A percentile compares a stretch with the other conserved stretches of the same genome.
phyloP scores from a whole-genome alignment of 805 yeast genomes.

The Kluyveromyces wickerhamii region DNA sequence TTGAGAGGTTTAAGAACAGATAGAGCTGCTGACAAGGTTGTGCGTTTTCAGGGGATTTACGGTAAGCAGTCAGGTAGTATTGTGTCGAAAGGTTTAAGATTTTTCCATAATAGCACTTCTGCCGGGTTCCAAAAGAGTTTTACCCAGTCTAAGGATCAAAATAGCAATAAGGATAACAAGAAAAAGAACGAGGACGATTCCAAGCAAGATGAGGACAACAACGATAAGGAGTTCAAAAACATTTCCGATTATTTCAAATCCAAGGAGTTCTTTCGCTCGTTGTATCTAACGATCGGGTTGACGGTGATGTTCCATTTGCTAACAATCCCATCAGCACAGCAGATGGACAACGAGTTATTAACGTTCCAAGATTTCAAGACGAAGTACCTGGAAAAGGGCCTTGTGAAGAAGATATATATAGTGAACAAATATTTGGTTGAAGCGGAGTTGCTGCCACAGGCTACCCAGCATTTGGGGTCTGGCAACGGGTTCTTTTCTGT shows the following conservation, averaged over 20 bases:
- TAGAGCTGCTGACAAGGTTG: no score
- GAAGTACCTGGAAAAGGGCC: constrained; percentile 68
- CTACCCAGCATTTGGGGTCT: constrained; percentile 19
- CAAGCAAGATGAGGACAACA: constrained; percentile 18
- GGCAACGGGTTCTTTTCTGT: constrained; percentile 10
- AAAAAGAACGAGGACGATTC: constrained; percentile 16
- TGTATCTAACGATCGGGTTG: constrained; percentile 34
- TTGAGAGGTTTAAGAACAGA: no score
- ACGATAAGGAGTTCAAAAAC: constrained; percentile 20
- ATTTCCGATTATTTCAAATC: constrained; percentile 34
- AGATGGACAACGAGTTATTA: constrained; percentile 25
- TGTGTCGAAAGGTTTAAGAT: no score
- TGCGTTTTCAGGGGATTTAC: no score
- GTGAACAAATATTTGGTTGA: constrained; percentile 66
- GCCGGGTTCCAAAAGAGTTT: not conserved
- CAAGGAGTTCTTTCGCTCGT: constrained; percentile 35
- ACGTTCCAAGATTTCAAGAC: constrained; percentile 81
- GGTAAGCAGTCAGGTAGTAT: no score
- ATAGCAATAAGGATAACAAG: constrained; percentile 10
- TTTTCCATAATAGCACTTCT: not conserved
- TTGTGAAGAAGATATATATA: constrained; percentile 66
- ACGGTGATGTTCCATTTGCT: constrained; percentile 32
- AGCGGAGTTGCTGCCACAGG: constrained; percentile 49
- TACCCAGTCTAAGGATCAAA: constrained; percentile 4
- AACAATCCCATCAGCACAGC: constrained; percentile 20